Evolutionary conservation across 2,329 filamentous ascomycete genomes (phyloP).

Genomic region (Cladosporium sp.): DNA sequence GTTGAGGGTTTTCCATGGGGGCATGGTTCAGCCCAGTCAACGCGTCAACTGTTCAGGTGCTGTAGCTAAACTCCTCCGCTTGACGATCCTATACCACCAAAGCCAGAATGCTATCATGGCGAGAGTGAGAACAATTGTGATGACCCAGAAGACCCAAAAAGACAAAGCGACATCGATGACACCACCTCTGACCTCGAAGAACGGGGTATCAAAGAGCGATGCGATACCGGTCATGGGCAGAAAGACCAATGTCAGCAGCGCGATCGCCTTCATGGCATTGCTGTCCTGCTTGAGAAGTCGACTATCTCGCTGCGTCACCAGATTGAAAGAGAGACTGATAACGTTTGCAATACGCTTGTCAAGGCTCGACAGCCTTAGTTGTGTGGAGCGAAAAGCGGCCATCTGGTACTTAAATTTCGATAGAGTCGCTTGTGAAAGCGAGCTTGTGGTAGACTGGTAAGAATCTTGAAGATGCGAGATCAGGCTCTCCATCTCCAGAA

Average conservation of each 20-base stretch:
- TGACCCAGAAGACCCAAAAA: constrained; percentile 19
- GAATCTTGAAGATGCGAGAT: constrained; percentile 19
- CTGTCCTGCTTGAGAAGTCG: constrained; percentile 33
- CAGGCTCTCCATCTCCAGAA: constrained; percentile 28
- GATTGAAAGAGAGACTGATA: constrained; percentile 36
- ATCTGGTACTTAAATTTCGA: constrained; percentile 26
- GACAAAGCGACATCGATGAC: background rate
- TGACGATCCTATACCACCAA: constrained; percentile 2
- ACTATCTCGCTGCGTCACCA: constrained; percentile 38
- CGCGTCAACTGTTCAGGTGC: no score
- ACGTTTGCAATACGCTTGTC: constrained; percentile 36
- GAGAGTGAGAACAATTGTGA: constrained; percentile 13
- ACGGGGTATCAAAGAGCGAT: constrained; percentile 16
- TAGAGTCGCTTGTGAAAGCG: constrained; percentile 9
- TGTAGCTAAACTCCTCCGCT: no score
- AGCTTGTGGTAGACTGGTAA: background rate
- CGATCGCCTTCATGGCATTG: constrained; percentile 38
- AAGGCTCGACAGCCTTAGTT: constrained; percentile 32
- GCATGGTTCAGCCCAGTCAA: no score
- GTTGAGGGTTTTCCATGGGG: no score
- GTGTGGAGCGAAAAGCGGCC: constrained; percentile 32
- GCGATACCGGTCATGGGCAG: constrained; percentile 26
- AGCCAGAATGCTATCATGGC: constrained; percentile 12
- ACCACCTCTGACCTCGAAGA: constrained; percentile 11
- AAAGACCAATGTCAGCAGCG: constrained; percentile 36